Base-by-base conservation (phyloP, 2,329 filamentous ascomycete genomes). In the Arachnomyces sp. region DNA sequence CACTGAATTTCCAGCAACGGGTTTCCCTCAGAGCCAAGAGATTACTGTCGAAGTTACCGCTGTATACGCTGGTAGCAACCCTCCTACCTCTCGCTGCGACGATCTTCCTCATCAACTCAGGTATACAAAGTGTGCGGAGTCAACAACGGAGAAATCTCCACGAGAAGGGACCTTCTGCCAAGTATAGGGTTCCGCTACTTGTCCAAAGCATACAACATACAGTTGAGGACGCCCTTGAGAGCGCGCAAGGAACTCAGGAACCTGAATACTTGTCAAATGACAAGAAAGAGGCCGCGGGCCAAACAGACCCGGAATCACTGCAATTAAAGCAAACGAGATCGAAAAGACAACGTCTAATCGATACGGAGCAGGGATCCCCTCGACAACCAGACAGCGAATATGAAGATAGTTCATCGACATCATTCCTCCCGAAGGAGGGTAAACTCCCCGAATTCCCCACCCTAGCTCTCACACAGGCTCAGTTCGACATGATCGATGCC, bases 401-500 rank as follows among this genome's bases (percentile, higher is more conserved):
- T 11, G 35, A 40, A 20, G 31, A 37, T 7, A 12, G 28, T 13
- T 20, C 14, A 15, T 39, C 29, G 7, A 20, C 18, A 35, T 32
- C 36, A 25, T 25, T 13, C 8, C 16, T 25, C 16, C 28, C 11
- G 3, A 15, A 33, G 16, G 28, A 58, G 2, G 31, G 31, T 14
- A 14, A 30, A 17, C 39, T 43, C 43, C 59, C 67, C 1, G 65
- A 72, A 3, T 74, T 76, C 47, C 84, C 84, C 1, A 87, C 80
- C 0, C 70, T 96, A 39, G 88, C 88, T 1, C 66, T 96, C 39
- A 81, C 84, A 0, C 72, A 80, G 3, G 76, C 79, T 35, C 90
- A 96, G 63, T 94, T 94, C 57, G 72, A 76, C 36, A 94, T 94
- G 77, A 84, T 94, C 46, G 73, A 82, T 20, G 76, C 79, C 7